Base-by-base conservation (phyloP, 2,329 filamentous ascomycete genomes). In the Lithohypha guttulata region DNA sequence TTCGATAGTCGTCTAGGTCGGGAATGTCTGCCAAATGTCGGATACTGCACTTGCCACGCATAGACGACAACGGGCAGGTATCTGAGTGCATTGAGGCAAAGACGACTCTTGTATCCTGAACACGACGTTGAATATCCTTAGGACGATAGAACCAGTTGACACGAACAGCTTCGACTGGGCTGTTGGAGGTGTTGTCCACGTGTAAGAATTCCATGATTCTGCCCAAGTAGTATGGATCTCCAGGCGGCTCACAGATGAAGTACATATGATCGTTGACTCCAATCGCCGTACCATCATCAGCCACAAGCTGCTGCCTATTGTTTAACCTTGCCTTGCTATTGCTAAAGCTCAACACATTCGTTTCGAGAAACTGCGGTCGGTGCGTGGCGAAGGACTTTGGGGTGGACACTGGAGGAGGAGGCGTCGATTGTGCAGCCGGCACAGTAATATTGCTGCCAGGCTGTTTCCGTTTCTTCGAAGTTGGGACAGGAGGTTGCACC, bases 41-140 rank as follows among this genome's bases (percentile, higher is more conserved):
- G 59, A 98, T 91, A 49, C 80, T 77, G 62, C 89, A 96, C 65
- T 93, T 94, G 51, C 91, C 91, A 55, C 91, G 84, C 51, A 98
- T 69, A 31, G 91, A 85, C 35, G 86, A 86, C 53, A 98, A 70
- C 42, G 91, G 91, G 58, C 85, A 93, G 46, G 86, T 81, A 66
- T 98, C 91, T 18, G 91, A 96, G 62, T 98, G 91, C 91, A 98
- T 98, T 20, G 91, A 94, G 46, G 86, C 89, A 63, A 89, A 95
- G 37, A 98, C 77, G 53, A 89, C 71, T 46, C 91, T 82, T 43
- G 84, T 89, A 68, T 98, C 91, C 59, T 83, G 81, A 51, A 84
- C 81, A 64, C 87, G 91, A 52, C 87, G 84, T 51, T 84, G 84
- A 56, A 96, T 93, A 63, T 98, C 91, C 61, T 91, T 86, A 41